phyloP scores from a whole-genome alignment of 23 red algal species.

The Rhodosorus marinus region DNA sequence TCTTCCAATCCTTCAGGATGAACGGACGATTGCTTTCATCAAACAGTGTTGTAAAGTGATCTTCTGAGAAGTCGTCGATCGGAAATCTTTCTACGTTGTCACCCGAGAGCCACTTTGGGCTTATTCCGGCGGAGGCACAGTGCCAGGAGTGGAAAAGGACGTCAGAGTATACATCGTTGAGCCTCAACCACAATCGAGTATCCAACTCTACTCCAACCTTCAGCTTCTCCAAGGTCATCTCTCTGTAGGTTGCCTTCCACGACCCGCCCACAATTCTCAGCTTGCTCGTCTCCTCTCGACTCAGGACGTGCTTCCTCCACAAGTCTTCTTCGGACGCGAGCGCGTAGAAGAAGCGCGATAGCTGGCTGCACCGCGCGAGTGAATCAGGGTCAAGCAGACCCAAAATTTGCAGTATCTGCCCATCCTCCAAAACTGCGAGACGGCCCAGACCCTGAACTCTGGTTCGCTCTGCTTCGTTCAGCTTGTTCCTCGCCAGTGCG shows the following conservation, averaged over 20 bases:
- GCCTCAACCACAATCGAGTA: neutral
- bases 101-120: slow-evolving; percentile 1
- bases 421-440: slow-evolving; percentile 3
- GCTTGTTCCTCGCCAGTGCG: neutral
- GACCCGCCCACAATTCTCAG: neutral
- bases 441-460: slow-evolving; percentile 1
- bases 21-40: slow-evolving; percentile 8
- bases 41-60: neutral
- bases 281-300: neutral
- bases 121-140: neutral
- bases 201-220: neutral
- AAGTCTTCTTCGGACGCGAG: slow-evolving; percentile 7
- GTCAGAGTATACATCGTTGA: slow-evolving; percentile 12
- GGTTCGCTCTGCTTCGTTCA: neutral
- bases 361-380: neutral
- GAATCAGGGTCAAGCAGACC: neutral
- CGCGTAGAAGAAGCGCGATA: neutral
- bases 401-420: slow-evolving; percentile 10
- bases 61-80: neutral
- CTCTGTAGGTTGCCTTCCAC: neutral
- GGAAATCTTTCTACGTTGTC: slow-evolving; percentile 2
- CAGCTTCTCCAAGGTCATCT: neutral
- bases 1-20: slow-evolving; percentile 1
- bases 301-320: slow-evolving; percentile 6
- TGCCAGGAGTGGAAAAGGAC: slow-evolving; percentile 14